A percentile compares a stretch with the other conserved stretches of the same genome.
Evolutionary conservation across 2,329 filamentous ascomycete species (phyloP).

Genomic region (Botryotinia calthae): DNA sequence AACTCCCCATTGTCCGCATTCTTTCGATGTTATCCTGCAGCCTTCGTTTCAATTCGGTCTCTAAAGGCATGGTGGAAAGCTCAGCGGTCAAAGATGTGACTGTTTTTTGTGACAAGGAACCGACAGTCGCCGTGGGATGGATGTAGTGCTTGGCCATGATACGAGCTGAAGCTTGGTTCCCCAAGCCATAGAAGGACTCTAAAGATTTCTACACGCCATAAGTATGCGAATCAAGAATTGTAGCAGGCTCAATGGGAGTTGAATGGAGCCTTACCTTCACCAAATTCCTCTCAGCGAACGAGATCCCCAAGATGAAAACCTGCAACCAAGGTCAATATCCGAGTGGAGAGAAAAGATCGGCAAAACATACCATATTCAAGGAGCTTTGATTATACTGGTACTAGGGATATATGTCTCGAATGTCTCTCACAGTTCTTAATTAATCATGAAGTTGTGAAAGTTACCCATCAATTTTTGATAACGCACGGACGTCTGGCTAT

Average conservation of each 20-base stretch:
- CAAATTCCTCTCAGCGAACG: constrained; percentile 79
- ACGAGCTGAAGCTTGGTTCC: constrained; percentile 63
- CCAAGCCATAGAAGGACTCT: constrained; percentile 82
- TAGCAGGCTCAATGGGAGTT: neutral
- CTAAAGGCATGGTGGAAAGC: constrained; percentile 87
- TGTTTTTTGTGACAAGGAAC: constrained; percentile 70
- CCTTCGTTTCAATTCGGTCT: constrained; percentile 77
- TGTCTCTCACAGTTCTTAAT: neutral
- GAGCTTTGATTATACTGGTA: constrained; percentile 1
- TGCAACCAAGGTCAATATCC: constrained; percentile 24
- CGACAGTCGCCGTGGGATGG: constrained; percentile 77
- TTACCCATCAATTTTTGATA: constrained; percentile 14
- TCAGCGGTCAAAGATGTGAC: constrained; percentile 80
- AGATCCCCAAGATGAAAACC: constrained; percentile 81
- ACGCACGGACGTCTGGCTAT: constrained; percentile 20
- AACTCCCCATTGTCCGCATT: constrained; percentile 86
- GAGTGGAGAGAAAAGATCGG: no score
- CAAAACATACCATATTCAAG: constrained; percentile 32
- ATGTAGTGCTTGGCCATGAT: constrained; percentile 90
- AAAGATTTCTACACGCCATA: constrained; percentile 62
- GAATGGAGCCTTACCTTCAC: constrained; percentile 63
- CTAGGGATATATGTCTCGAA: constrained; percentile 7
- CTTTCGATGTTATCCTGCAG: constrained; percentile 82
- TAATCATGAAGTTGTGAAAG: constrained; percentile 22
- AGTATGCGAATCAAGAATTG: constrained; percentile 2